A percentile compares a stretch with the other conserved stretches of the same genome.
Conservation (phyloP, 768 basidiomycete genomes). For the Boletus reticulatus region DNA sequence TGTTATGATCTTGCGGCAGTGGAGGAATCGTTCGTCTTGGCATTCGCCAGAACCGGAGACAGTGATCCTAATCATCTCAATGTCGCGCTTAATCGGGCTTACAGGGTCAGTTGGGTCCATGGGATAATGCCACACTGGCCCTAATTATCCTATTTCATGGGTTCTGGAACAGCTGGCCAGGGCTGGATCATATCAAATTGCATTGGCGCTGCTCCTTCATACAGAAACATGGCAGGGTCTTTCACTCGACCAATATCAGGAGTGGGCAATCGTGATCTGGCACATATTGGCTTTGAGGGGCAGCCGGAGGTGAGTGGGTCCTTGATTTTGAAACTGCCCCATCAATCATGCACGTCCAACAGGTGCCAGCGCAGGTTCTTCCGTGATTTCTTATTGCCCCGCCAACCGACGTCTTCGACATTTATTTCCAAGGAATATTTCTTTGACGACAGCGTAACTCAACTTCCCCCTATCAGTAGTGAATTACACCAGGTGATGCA, state of each 20-base stretch:
- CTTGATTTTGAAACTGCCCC: constrained; percentile 1
- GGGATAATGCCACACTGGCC: neutral
- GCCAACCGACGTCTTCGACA: constrained; percentile 50
- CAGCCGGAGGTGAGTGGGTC: constrained; percentile 57
- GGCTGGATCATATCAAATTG: constrained; percentile 63
- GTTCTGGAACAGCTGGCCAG: constrained; percentile 53
- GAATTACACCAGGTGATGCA: constrained; percentile 43
- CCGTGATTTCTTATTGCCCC: constrained; percentile 61
- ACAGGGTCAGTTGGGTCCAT: constrained; percentile 46
- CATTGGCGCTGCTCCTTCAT: constrained; percentile 61
- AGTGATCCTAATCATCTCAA: constrained; percentile 62
- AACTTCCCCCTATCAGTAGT: constrained; percentile 38
- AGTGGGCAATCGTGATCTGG: constrained; percentile 80
- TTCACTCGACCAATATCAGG: constrained; percentile 58
- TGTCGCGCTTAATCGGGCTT: constrained; percentile 62
- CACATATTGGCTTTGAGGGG: constrained; percentile 67
- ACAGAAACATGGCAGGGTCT: constrained; percentile 71
- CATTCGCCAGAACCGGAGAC: constrained; percentile 57
- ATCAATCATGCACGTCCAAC: neutral
- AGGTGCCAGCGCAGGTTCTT: constrained; percentile 65
- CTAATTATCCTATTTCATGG: constrained; percentile 7
- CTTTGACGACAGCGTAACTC: constrained; percentile 37
- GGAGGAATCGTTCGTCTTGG: constrained; percentile 68
- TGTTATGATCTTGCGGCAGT: constrained; percentile 61
- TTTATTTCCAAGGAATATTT: constrained; percentile 59